Conservation (phyloP, 2,329 filamentous ascomycete genomes). For the Aulographum hederae region DNA sequence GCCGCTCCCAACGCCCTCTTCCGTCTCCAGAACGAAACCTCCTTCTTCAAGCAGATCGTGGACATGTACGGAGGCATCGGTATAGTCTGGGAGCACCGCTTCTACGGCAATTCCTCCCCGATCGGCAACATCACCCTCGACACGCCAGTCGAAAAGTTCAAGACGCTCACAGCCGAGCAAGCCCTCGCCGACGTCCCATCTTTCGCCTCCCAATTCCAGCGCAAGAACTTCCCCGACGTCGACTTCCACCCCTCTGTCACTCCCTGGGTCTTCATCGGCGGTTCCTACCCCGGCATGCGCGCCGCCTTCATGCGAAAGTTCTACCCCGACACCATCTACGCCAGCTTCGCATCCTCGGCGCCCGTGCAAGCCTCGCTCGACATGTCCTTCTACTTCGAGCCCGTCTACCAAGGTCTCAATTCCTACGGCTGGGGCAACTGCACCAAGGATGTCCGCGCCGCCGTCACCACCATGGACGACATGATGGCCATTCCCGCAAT, state of each 20-base stretch:
- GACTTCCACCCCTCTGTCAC: slow-evolving; percentile 16
- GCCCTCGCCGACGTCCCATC: slow-evolving; percentile 21
- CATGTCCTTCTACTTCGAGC: slow-evolving; percentile 32
- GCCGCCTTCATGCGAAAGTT: slow-evolving; percentile 19
- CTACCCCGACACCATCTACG: slow-evolving; percentile 20
- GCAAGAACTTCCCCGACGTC: slow-evolving; percentile 14
- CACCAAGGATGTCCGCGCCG: slow-evolving; percentile 28
- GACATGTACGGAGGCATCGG: slow-evolving; percentile 18
- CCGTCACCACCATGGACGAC: slow-evolving; percentile 29
- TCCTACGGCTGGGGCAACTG: slow-evolving; percentile 26
- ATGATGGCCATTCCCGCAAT: slow-evolving; percentile 19
- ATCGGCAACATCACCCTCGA: slow-evolving; percentile 13
- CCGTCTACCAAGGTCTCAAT: slow-evolving; percentile 28
- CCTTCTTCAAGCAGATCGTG: slow-evolving; percentile 17
- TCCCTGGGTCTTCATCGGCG: slow-evolving; percentile 20
- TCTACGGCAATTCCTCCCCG: slow-evolving; percentile 21
- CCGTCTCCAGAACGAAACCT: slow-evolving; percentile 13
- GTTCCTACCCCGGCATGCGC: slow-evolving; percentile 19
- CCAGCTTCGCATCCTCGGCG: slow-evolving; percentile 17
- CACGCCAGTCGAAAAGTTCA: slow-evolving; percentile 16
- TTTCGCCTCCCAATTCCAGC: slow-evolving; percentile 21
- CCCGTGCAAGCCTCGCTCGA: slow-evolving; percentile 28
- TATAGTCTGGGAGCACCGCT: slow-evolving; percentile 23
- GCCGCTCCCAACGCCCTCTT: slow-evolving; percentile 11
- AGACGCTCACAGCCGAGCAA: slow-evolving; percentile 20